Conservation (phyloP, 2,329 filamentous ascomycete genomes). For the Alternaria incomplexa region DNA sequence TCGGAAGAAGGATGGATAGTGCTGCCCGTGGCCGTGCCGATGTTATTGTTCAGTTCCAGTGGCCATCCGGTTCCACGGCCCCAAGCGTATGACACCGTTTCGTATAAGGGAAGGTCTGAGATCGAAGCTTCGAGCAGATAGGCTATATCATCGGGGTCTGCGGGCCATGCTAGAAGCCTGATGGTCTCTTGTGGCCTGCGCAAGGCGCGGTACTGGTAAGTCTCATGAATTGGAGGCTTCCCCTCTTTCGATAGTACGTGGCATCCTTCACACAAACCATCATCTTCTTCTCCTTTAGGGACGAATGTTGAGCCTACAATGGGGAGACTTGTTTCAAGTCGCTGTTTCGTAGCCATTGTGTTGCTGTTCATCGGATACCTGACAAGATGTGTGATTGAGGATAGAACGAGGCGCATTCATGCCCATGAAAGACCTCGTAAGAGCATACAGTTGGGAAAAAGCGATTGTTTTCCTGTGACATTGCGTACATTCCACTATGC, state of each 20-base stretch:
- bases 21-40: background rate
- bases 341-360: background rate
- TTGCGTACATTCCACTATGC: background rate
- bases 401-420: background rate
- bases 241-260: background rate
- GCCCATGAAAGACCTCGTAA: background rate
- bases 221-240: background rate
- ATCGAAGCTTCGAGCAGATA: background rate
- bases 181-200: background rate
- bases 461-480: background rate
- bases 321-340: background rate
- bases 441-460: background rate
- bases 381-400: background rate
- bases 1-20: background rate
- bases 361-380: background rate
- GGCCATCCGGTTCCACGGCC: background rate
- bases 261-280: background rate
- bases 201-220: background rate
- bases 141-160: background rate
- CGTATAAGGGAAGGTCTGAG: rapidly evolving
- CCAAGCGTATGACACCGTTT: background rate
- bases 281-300: background rate
- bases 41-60: background rate
- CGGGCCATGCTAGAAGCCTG: background rate
- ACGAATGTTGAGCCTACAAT: rapidly evolving